These are phyloP conservation scores for Citrullus amarus DNA, from an alignment of 306 rosid genomes.

Conservation along the genomic window DNA sequence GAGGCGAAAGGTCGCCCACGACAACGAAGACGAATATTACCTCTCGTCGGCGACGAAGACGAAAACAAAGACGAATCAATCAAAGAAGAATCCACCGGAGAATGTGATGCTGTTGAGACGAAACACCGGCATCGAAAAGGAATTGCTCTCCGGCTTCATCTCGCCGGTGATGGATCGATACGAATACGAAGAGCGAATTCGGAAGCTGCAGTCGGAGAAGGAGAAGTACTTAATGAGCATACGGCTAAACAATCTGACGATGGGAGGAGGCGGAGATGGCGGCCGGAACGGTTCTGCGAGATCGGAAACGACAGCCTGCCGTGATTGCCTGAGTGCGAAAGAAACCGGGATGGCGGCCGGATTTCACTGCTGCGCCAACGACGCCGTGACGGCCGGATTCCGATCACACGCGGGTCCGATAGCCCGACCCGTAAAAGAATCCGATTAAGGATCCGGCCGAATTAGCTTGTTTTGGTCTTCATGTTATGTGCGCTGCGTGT, in stretches of 20 bases:
- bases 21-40: not conserved
- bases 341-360: constrained; percentile 22
- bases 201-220: constrained; percentile 25
- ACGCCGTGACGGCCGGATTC: constrained; percentile 41
- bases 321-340: constrained; percentile 31
- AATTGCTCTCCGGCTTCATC: constrained; percentile 5
- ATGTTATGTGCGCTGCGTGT: not conserved
- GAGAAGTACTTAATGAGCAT: constrained; percentile 24
- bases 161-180: constrained; percentile 13
- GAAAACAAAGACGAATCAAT: not conserved
- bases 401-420: constrained; percentile 65
- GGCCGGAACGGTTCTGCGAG: not conserved
- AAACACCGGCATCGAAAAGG: constrained; percentile 6
- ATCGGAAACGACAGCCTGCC: constrained; percentile 17
- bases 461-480: not conserved
- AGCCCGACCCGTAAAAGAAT: constrained; percentile 39
- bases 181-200: constrained; percentile 25
- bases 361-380: constrained; percentile 59
- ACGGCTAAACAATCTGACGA: constrained; percentile 4
- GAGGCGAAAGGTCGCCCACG: constrained; percentile 10
- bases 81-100: constrained; percentile 17
- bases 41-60: not conserved
- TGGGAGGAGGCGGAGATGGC: not conserved
- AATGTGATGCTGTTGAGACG: constrained; percentile 42
- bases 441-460: constrained; percentile 18